Conservation (phyloP, 2,329 filamentous ascomycete genomes). For the Amauroascus verrucosus region DNA sequence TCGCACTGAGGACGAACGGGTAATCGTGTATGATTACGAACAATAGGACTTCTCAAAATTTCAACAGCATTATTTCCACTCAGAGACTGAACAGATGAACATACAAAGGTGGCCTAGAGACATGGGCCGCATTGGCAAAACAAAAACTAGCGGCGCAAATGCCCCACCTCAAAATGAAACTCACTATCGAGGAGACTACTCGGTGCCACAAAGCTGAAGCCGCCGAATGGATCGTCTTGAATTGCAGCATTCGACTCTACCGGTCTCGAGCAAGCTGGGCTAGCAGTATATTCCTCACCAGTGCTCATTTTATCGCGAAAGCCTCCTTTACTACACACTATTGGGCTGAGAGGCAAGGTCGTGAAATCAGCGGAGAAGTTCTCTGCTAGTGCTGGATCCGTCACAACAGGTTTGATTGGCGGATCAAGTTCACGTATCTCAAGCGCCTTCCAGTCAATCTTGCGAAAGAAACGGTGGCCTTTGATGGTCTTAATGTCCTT, state of each 20-base stretch:
- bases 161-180: slow-evolving; percentile 18
- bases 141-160: not conserved
- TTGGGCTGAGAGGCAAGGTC: slow-evolving; percentile 66
- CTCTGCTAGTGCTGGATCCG: slow-evolving; percentile 89
- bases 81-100: too few species aligned
- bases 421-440: slow-evolving; percentile 72
- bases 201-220: slow-evolving; percentile 41
- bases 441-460: slow-evolving; percentile 87
- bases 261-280: not conserved
- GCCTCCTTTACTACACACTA: slow-evolving; percentile 36
- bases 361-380: slow-evolving; percentile 96
- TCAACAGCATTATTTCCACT: too few species aligned
- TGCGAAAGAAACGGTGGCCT: slow-evolving; percentile 90
- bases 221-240: slow-evolving; percentile 35
- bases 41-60: too few species aligned
- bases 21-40: too few species aligned
- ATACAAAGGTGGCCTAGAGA: too few species aligned
- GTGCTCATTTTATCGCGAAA: slow-evolving; percentile 23
- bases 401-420: slow-evolving; percentile 87
- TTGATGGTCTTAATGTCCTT: slow-evolving; percentile 80
- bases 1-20: not conserved
- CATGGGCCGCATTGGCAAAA: not conserved
- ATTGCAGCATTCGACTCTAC: slow-evolving; percentile 14
- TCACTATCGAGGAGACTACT: slow-evolving; percentile 38
- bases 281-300: slow-evolving; percentile 8